Percentiles rank a stretch among this genome's conserved stretches.
Evolutionary conservation across 2,329 filamentous ascomycete genomes (phyloP).

Genomic region (Lizonia empirigonia): DNA sequence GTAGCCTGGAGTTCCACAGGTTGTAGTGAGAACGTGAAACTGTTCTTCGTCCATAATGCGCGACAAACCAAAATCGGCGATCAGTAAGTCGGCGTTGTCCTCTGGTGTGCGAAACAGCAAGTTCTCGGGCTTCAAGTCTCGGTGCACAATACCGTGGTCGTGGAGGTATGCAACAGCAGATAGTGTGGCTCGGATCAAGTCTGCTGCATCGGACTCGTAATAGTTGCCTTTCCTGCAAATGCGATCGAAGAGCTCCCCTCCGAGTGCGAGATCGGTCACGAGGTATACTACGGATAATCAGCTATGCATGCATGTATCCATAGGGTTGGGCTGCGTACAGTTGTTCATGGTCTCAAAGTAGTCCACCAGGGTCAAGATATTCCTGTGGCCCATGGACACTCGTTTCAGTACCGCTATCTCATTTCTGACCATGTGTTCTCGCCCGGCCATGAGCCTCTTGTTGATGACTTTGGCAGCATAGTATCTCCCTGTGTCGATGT

Average conservation of each 20-base stretch:
- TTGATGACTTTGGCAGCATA: slow-evolving; percentile 99
- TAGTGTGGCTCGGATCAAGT: slow-evolving; percentile 90
- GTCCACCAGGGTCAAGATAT: slow-evolving; percentile 96
- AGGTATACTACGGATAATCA: slow-evolving; percentile 71
- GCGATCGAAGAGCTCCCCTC: slow-evolving; percentile 95
- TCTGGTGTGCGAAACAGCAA: slow-evolving; percentile 95
- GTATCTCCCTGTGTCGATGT: slow-evolving; percentile 96
- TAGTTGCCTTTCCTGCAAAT: slow-evolving; percentile 99
- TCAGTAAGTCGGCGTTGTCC: slow-evolving; percentile 94
- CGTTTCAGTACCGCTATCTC: slow-evolving; percentile 97
- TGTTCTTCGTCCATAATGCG: slow-evolving; percentile 99
- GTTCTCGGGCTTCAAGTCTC: slow-evolving; percentile 97
- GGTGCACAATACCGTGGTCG: slow-evolving; percentile 97
- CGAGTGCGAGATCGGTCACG: slow-evolving; percentile 93
- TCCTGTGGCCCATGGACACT: slow-evolving; percentile 99
- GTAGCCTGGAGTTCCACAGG: slow-evolving; percentile 96
- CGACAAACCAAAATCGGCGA: slow-evolving; percentile 94
- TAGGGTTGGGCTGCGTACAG: slow-evolving; percentile 55
- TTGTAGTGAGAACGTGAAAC: slow-evolving; percentile 96
- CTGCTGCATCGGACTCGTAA: slow-evolving; percentile 95
- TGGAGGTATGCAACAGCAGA: slow-evolving; percentile 98
- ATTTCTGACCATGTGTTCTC: slow-evolving; percentile 98
- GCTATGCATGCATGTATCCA: neutral
- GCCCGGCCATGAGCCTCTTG: slow-evolving; percentile 94
- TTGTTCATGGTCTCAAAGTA: slow-evolving; percentile 99